Evolutionary conservation across 129 eudicot genomes (phyloP).

Genomic region (Flaveria linearis): DNA sequence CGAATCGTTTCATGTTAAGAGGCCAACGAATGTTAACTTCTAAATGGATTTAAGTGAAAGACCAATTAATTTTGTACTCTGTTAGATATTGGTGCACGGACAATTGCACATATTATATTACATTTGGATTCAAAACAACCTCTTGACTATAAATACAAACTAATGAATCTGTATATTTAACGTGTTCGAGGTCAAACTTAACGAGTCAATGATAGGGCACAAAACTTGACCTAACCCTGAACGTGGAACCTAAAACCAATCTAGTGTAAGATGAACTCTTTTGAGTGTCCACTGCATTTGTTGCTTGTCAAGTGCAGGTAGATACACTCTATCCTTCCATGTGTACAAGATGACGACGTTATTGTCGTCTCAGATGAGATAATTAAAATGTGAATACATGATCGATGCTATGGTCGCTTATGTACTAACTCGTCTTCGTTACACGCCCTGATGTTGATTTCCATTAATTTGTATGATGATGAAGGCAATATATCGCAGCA

Average conservation of each 20-base stretch:
- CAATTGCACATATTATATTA: neutral
- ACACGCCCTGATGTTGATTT: constrained; percentile 62
- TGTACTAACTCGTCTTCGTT: constrained; percentile 51
- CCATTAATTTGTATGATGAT: constrained; percentile 41
- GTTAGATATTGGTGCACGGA: too few relatives aligned
- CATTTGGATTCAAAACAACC: neutral
- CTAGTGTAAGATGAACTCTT: neutral
- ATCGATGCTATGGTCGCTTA: constrained; percentile 32
- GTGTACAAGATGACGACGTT: neutral
- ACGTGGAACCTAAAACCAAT: neutral
- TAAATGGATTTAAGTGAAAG: too few relatives aligned
- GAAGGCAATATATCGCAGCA: constrained; percentile 68
- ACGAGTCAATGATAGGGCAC: neutral
- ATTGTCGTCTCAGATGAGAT: neutral
- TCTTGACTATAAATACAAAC: neutral
- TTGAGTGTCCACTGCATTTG: neutral
- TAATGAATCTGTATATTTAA: neutral
- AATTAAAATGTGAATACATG: neutral
- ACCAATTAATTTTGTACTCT: too few relatives aligned
- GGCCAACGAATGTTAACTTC: too few relatives aligned
- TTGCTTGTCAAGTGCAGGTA: too few relatives aligned
- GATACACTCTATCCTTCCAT: neutral
- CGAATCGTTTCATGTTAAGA: too few relatives aligned
- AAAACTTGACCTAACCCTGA: neutral
- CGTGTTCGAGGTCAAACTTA: neutral